Percentiles rank a stretch among this genome's conserved stretches.
Evolutionary conservation across 139 green algal genomes (phyloP).

Genomic region (Auxenochlorella pyrenoidosa): DNA sequence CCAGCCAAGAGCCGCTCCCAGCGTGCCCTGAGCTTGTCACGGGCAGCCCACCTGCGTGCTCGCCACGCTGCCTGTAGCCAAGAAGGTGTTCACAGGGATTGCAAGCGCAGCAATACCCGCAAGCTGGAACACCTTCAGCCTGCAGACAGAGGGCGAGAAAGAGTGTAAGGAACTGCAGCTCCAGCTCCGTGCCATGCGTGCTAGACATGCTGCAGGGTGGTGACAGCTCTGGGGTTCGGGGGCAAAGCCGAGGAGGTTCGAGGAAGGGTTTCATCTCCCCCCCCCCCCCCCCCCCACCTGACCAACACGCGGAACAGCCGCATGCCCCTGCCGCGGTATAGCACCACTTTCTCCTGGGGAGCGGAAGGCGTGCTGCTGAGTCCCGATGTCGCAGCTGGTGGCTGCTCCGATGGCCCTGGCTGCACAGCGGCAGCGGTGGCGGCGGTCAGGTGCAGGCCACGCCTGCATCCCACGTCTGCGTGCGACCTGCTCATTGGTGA

Average conservation of each 20-base stretch:
- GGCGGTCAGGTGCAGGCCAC: not conserved
- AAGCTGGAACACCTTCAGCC: conserved; percentile 73
- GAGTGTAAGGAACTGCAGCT: not conserved
- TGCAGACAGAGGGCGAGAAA: not conserved
- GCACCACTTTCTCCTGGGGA: conserved; percentile 26
- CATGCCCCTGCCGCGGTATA: conserved; percentile 76
- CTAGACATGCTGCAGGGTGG: no score
- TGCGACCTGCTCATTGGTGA: not conserved
- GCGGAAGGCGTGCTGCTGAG: not conserved
- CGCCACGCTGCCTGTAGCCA: conserved; percentile 27
- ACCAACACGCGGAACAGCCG: conserved; percentile 74
- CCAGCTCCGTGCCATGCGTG: no score
- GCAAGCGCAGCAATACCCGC: conserved; percentile 55
- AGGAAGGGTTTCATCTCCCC: not conserved
- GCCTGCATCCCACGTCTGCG: not conserved
- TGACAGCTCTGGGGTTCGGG: no score
- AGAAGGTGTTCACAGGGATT: conserved; percentile 42
- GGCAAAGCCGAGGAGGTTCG: no score
- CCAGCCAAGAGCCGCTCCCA: no score
- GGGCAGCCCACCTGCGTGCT: not conserved
- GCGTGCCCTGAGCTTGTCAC: not conserved
- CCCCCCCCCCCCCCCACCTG: no score
- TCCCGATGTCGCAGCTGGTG: not conserved
- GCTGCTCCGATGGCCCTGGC: not conserved
- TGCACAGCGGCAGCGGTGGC: not conserved